Evolutionary conservation across 768 basidiomycete species (phyloP), one percentile per base, ranked within the genome.

Genomic region (Kwoniella mangroviensis): DNA sequence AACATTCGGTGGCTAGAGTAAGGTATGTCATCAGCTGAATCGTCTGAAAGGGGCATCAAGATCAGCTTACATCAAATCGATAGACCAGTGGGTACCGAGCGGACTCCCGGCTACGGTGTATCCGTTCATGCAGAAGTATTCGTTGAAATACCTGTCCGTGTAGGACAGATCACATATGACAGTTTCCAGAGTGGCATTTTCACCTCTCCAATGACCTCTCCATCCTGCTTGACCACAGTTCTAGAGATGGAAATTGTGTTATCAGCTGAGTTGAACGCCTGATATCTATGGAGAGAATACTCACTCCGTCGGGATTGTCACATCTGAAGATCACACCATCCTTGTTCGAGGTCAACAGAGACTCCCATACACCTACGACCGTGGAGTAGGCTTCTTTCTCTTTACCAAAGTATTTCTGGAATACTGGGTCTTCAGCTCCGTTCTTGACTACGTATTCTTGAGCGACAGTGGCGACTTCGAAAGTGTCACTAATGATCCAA

Each of bases 191-290:
- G 81, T 80, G n/a, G 71, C 82, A 68, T 83, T 83, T 68, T 75
- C 70, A 13, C 79, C 81, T 67, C 82, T 63, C 80, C 80, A 83
- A 74, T 83, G 82, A 22, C 82, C 82, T 58, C 72, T 58, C 81
- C 81, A 83, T 10, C 81, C 79, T 19, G 70, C 69, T 63, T 75
- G 74, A 41, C 65, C 69, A 60, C 80, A 80, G 75, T 73, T 80
- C 71, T 77, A 49, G 3, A 43, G 21, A 10, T 10, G n/a, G 24
- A 22, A 53, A n/a, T 43, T 43, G 34, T 59, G n/a, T 28, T 19
- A 4, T 66, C 24, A 69, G 70, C 28, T 3, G 9, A 19, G 22
- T 51, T 24, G 24, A 6, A 55, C 21, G 0, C 17, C 3, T 10
- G 1, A 6, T 11, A 60, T 40, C 26, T 3, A 13, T 19, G 26